phyloP scores from a whole-genome alignment of 768 basidiomycete genomes.

The Holtermannia corniformis region DNA sequence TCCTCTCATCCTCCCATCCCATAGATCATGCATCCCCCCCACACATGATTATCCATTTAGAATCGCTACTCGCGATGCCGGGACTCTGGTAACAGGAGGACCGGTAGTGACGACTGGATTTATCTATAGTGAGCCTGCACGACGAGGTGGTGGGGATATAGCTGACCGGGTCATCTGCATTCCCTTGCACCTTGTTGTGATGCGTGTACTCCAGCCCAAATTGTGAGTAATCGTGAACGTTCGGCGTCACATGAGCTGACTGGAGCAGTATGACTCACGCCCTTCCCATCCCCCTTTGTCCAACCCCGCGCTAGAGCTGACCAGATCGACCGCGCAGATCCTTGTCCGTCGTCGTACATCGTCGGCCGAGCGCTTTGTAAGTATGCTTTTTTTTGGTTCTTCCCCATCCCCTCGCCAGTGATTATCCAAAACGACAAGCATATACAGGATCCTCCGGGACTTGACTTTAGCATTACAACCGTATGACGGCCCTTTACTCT shows the following conservation, averaged over 20 bases:
- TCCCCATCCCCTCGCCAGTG: constrained; percentile 14
- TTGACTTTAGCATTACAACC: constrained; percentile 28
- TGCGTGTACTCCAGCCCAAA: constrained; percentile 20
- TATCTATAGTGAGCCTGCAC: constrained; percentile 31
- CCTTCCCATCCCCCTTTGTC: background rate
- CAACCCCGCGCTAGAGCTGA: background rate
- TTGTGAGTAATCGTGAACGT: constrained; percentile 13
- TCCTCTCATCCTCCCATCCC: background rate
- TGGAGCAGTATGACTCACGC: constrained; percentile 19
- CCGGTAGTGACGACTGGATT: constrained; percentile 25
- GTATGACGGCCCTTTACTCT: constrained; percentile 21
- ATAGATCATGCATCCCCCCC: background rate
- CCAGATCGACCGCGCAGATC: background rate
- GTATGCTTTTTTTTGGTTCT: background rate
- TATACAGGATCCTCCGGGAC: constrained; percentile 37
- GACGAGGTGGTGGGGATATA: background rate
- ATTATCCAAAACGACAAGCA: constrained; percentile 39
- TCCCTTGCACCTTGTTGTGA: background rate
- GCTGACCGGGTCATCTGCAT: constrained; percentile 5
- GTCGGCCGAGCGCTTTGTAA: background rate
- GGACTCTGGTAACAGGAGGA: constrained; percentile 16
- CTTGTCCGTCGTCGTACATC: constrained; percentile 4
- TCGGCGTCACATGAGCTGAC: background rate
- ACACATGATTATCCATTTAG: constrained; percentile 33
- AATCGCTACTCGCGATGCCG: constrained; percentile 40